A percentile compares a stretch with the other conserved stretches of the same genome.
Conservation (phyloP, 2,329 filamentous ascomycete species). For the Pezicula neosporulosa region DNA sequence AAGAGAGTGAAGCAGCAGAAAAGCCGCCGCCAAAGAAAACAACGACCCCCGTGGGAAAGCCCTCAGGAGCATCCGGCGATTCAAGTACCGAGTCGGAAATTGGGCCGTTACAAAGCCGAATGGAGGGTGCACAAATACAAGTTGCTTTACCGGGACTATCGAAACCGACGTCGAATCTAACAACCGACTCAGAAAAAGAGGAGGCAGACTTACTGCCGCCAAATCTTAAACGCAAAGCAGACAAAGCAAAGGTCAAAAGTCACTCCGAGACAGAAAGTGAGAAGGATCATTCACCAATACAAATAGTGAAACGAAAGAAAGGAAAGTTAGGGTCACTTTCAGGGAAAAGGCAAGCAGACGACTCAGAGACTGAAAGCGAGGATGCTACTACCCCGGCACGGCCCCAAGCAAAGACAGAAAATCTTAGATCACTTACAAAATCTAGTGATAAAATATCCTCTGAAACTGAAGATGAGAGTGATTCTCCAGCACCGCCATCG, state of each 20-base stretch:
- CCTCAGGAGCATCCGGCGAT: not conserved
- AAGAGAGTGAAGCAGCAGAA: not conserved
- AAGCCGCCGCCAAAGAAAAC: not conserved
- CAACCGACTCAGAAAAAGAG: constrained; percentile 12
- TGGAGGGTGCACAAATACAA: constrained; percentile 4
- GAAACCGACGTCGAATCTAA: constrained; percentile 1
- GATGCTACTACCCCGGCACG: too few species aligned
- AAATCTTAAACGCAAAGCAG: constrained; percentile 3
- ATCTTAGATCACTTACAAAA: too few species aligned
- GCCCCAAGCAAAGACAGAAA: too few species aligned
- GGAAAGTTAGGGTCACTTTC: constrained; percentile 22
- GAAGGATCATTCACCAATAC: constrained; percentile 1
- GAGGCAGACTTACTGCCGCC: constrained; percentile 6
- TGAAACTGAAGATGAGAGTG: too few species aligned
- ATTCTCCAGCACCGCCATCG: too few species aligned
- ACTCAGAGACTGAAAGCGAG: not conserved
- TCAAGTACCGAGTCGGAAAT: constrained; percentile 2
- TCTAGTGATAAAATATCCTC: too few species aligned
- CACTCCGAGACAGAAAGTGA: not conserved
- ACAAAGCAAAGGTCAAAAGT: not conserved
- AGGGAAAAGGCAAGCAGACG: constrained; percentile 16
- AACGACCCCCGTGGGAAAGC: not conserved
- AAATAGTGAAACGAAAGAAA: constrained; percentile 11
- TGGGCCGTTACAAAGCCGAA: not conserved
- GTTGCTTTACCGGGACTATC: constrained; percentile 1